Evolutionary conservation across 306 rosid species (phyloP).

Genomic region (Castanea sativa): DNA sequence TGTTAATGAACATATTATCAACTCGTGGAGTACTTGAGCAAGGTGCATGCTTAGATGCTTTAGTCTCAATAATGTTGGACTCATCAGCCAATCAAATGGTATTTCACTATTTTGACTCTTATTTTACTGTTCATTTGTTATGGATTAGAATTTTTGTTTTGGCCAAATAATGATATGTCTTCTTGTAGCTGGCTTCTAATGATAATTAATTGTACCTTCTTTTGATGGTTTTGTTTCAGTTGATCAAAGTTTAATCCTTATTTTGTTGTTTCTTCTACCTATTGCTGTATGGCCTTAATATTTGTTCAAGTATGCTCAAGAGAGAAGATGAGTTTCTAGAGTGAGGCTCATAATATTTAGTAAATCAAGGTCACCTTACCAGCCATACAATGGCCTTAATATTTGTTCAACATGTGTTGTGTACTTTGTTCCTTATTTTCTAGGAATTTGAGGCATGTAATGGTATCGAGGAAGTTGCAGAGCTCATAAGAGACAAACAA

Average conservation of each 20-base stretch:
- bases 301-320: background rate
- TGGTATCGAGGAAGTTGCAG: constrained; percentile 88
- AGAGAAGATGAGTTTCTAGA: constrained; percentile 9
- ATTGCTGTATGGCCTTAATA: background rate
- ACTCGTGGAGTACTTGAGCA: constrained; percentile 77
- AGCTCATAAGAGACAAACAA: constrained; percentile 79
- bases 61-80: constrained; percentile 85
- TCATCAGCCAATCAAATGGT: constrained; percentile 90
- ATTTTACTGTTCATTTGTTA: background rate
- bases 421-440: constrained; percentile 10
- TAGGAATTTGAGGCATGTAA: constrained; percentile 81
- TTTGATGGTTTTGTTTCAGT: background rate
- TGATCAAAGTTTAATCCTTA: background rate
- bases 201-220: background rate
- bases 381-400: too few relatives aligned
- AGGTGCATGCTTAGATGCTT: constrained; percentile 90
- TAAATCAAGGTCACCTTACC: too few relatives aligned
- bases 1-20: constrained; percentile 78
- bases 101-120: constrained; percentile 9
- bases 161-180: background rate
- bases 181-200: background rate
- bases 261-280: background rate
- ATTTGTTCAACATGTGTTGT: constrained; percentile 5
- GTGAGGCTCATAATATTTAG: constrained; percentile 5
- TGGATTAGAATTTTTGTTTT: background rate